A percentile compares a stretch with the other conserved stretches of the same genome.
phyloP scores from a whole-genome alignment of 306 rosid species.

The Elaeagnus macrophylla region DNA sequence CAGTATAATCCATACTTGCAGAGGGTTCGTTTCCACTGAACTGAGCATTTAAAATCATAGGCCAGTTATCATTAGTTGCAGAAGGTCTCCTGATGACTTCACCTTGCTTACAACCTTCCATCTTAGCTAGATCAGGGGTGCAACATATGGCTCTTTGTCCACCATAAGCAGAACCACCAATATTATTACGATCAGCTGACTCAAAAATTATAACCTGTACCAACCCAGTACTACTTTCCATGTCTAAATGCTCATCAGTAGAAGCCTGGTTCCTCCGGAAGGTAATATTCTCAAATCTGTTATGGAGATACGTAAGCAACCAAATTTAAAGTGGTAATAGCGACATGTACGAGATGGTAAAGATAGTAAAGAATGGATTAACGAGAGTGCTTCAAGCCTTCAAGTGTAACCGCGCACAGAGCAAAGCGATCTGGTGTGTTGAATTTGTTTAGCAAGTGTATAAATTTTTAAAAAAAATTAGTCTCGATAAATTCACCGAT shows the following conservation, averaged over 20 bases:
- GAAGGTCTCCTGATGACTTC: conserved; percentile 82
- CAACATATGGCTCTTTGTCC: conserved; percentile 94
- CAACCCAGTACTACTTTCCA: conserved; percentile 43
- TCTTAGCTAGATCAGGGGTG: conserved; percentile 85
- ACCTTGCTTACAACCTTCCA: conserved; percentile 89
- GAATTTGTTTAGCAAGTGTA: no score
- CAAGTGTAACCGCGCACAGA: no score
- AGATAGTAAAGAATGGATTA: not conserved
- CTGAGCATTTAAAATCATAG: conserved; percentile 45
- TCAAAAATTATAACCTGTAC: conserved; percentile 72
- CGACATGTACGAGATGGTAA: not conserved
- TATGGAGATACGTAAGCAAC: conserved; percentile 22
- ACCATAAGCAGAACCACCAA: conserved; percentile 96
- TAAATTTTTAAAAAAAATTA: no score
- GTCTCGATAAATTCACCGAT: no score
- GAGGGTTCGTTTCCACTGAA: conserved; percentile 32
- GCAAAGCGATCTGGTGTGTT: no score
- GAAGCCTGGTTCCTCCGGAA: conserved; percentile 59
- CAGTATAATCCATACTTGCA: conserved; percentile 30
- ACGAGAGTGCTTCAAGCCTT: no score
- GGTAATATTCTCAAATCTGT: conserved; percentile 72
- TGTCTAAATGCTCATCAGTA: conserved; percentile 35
- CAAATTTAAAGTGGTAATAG: not conserved
- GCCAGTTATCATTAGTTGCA: conserved; percentile 65
- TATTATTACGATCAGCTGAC: conserved; percentile 82